Conservation (phyloP, 2,329 filamentous ascomycete species). For the Leptographium wingfieldii region DNA sequence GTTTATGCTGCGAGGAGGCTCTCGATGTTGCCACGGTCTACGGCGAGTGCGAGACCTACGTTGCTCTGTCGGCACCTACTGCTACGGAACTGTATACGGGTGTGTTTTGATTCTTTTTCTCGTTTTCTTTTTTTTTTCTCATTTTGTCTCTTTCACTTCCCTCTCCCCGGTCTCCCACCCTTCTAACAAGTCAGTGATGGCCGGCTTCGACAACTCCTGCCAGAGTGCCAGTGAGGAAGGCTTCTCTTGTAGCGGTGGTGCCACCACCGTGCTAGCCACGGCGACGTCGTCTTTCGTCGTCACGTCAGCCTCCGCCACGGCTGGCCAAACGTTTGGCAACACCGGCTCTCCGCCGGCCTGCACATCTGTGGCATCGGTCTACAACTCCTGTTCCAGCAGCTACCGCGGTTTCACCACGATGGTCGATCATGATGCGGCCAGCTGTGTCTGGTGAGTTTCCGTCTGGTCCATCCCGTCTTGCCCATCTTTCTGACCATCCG, state of each 20-base stretch:
- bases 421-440: slow-evolving; percentile 6
- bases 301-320: neutral
- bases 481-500: neutral
- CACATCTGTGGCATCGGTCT: slow-evolving; percentile 12
- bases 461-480: neutral
- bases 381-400: slow-evolving; percentile 12
- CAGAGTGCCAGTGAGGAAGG: neutral
- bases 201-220: neutral
- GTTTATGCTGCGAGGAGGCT: slow-evolving; percentile 15
- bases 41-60: slow-evolving; percentile 15
- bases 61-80: slow-evolving; percentile 5
- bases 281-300: neutral
- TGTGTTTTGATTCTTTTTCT: neutral
- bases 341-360: slow-evolving; percentile 12
- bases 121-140: too few species aligned
- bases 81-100: slow-evolving; percentile 7
- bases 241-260: slow-evolving; percentile 5
- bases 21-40: slow-evolving; percentile 11
- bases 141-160: neutral
- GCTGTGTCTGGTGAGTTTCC: slow-evolving; percentile 16
- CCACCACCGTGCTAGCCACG: neutral
- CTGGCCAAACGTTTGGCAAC: neutral
- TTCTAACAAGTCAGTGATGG: too few species aligned
- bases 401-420: slow-evolving; percentile 6
- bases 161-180: too few species aligned